Evolutionary conservation across 305 asterid species (phyloP), one percentile per base, ranked within the genome.

Genomic region (Rubia tinctorum): DNA sequence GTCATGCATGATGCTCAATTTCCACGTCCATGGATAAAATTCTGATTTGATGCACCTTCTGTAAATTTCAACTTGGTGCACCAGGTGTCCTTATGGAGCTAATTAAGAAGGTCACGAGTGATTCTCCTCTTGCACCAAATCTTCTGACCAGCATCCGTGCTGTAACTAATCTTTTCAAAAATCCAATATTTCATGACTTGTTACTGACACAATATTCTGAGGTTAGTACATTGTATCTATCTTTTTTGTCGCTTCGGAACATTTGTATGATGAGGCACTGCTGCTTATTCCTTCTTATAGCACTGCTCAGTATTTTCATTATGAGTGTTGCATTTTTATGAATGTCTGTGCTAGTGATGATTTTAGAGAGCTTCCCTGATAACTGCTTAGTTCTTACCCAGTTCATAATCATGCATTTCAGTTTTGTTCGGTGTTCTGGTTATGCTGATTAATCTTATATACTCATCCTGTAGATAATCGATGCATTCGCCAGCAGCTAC

Each of bases 131-230:
- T 75, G 96, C 98, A 44, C 89, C 93, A 70, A 95, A 92, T 84
- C 84, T 92, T 67, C 88, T 95, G 78, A 95, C 97, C 74, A 85
- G 89, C 85, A 87, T 89, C 77, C 99, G 98, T 58, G 92, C 85
- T 68, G 86, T 90, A n/a, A n/a, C n/a, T n/a, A n/a, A 95, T 84
- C 90, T 90, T 77, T 92, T 95, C 86, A 95, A 83, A 84, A 83
- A 69, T 73, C 71, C 87, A 25, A 67, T 67, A 71, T 88, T 73
- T 76, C 80, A 78, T 79, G 96, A 82, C 72, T 90, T 96, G 98
- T 79, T 92, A 77, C 79, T 80, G 81, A 80, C 68, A 74, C 89
- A 88, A 77, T 95, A 93, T 55, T 81, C 82, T 37, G 99, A 95
- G 98, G 99, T 92, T 74, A 80, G 90, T 81, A 34, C 34, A n/a